phyloP scores from a whole-genome alignment of 106 monocot genomes.

The Alisma plantagoaquatica region DNA sequence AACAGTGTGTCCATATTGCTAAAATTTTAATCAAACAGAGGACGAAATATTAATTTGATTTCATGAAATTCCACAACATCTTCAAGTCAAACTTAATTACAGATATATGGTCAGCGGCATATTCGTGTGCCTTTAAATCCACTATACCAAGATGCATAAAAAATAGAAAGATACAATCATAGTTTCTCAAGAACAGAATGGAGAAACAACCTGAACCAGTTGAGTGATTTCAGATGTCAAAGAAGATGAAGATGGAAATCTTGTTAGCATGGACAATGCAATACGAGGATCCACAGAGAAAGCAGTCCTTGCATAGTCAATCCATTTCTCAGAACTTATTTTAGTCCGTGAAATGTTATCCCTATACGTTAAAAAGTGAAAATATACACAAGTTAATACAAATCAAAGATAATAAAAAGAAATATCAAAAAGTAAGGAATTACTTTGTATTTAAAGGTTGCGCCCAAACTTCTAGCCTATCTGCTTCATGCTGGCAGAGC shows the following conservation, averaged over 20 bases:
- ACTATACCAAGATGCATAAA: no score
- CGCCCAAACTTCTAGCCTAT: slow-evolving; percentile 98
- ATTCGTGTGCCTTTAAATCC: no score
- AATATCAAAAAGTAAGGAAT: neutral
- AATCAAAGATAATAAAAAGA: slow-evolving; percentile 4
- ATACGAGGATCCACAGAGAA: slow-evolving; percentile 96
- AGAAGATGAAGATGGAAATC: slow-evolving; percentile 71
- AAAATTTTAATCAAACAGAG: no score
- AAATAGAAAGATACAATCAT: no score
- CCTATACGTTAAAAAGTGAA: slow-evolving; percentile 20
- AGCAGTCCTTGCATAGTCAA: slow-evolving; percentile 85
- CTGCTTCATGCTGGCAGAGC: slow-evolving; percentile 93
- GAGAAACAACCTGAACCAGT: slow-evolving; percentile 87
- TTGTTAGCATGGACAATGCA: slow-evolving; percentile 48
- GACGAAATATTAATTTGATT: no score
- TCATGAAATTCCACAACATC: no score
- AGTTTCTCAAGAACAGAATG: no score
- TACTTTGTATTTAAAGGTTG: slow-evolving; percentile 89
- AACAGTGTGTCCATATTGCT: no score
- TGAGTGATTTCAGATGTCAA: slow-evolving; percentile 70
- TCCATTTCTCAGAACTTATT: slow-evolving; percentile 85
- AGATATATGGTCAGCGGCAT: no score
- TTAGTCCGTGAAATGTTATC: slow-evolving; percentile 64
- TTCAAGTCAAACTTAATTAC: no score
- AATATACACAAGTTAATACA: slow-evolving; percentile 2